Conservation (phyloP, 345 rosid species). For the Ceriops decandra region DNA sequence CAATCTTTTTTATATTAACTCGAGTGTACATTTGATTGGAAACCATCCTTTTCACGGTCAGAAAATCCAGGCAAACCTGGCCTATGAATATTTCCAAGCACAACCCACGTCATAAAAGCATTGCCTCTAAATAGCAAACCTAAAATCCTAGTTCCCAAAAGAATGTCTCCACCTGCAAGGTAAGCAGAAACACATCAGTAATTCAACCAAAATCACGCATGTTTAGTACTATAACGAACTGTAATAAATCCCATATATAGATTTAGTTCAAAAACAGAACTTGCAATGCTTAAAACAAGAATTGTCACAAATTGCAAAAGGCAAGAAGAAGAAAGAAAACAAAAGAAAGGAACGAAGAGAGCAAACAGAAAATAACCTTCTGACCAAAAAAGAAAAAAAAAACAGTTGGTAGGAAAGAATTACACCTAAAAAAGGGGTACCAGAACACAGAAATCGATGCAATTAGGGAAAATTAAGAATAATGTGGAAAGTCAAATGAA, state of each 20-base stretch:
- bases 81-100: slow-evolving; percentile 15
- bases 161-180: slow-evolving; percentile 13
- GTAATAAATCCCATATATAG: neutral
- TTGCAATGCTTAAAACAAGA: neutral
- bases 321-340: neutral
- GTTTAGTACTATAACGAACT: neutral
- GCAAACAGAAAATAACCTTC: neutral
- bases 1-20: slow-evolving; percentile 52
- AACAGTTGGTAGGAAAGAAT: neutral
- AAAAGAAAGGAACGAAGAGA: neutral
- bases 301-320: neutral
- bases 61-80: neutral
- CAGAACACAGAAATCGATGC: neutral
- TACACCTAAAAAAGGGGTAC: neutral
- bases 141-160: slow-evolving; percentile 24
- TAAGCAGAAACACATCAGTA: neutral
- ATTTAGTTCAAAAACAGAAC: slow-evolving; percentile 5
- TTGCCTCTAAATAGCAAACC: slow-evolving; percentile 16
- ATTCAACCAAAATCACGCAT: neutral
- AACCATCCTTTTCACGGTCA: slow-evolving; percentile 27
- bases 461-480: slow-evolving; percentile 4
- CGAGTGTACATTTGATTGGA: slow-evolving; percentile 27
- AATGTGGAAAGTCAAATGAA: neutral
- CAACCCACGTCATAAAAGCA: slow-evolving; percentile 20
- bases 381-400: too few relatives aligned